Percentiles rank a stretch among this genome's conserved stretches.
Conservation (phyloP, 164 flowering plant species). For the Vitis cinerea region DNA sequence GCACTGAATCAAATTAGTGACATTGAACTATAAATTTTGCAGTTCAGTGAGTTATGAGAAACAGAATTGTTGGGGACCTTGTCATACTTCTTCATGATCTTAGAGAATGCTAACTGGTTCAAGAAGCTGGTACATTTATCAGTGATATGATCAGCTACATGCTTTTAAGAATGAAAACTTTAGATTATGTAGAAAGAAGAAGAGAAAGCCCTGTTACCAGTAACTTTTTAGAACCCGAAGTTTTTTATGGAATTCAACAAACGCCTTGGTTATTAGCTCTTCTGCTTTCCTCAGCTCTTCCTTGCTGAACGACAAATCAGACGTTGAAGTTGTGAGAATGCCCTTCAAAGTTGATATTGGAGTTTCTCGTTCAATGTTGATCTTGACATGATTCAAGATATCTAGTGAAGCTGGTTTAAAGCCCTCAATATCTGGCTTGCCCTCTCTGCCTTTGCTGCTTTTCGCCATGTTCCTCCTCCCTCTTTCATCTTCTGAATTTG, state of each 20-base stretch:
- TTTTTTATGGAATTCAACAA: constrained; percentile 56
- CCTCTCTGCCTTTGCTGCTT: neutral
- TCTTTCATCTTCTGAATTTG: constrained; percentile 8
- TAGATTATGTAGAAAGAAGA: neutral
- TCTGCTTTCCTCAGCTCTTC: constrained; percentile 58
- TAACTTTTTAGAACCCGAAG: constrained; percentile 67
- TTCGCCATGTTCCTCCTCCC: neutral
- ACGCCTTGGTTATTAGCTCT: constrained; percentile 44
- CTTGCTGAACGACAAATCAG: constrained; percentile 40
- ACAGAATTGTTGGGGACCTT: constrained; percentile 40
- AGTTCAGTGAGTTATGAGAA: neutral
- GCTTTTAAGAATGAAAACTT: neutral
- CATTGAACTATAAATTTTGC: neutral
- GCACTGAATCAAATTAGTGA: constrained; percentile 11
- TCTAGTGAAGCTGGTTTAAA: constrained; percentile 47
- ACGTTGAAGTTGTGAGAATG: constrained; percentile 28
- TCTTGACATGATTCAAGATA: constrained; percentile 51
- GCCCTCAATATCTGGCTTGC: neutral
- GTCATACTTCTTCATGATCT: constrained; percentile 88
- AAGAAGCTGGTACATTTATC: constrained; percentile 49
- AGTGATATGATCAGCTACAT: constrained; percentile 5
- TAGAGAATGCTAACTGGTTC: constrained; percentile 71
- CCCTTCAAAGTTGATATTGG: constrained; percentile 54
- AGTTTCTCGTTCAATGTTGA: constrained; percentile 53
- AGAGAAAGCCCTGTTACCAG: constrained; percentile 34